A percentile compares a stretch with the other conserved stretches of the same genome.
These are phyloP conservation scores for Morella rubra DNA, from an alignment of 306 rosid species.

Conservation along the genomic window DNA sequence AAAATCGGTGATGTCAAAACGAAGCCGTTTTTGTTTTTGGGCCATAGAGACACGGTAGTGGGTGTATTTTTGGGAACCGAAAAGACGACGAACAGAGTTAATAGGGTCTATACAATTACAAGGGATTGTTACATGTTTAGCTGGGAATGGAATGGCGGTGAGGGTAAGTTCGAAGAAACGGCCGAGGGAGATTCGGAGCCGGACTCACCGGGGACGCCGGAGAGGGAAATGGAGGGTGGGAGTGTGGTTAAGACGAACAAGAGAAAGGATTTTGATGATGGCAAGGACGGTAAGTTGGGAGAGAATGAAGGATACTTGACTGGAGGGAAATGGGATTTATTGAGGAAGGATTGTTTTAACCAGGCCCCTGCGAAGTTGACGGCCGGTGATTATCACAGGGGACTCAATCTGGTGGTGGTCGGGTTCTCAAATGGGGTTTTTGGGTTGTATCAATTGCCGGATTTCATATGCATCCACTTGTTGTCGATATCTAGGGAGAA, in stretches of 20 bases:
- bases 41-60: conserved; percentile 79
- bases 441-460: conserved; percentile 91
- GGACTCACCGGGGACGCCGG: conserved; percentile 58
- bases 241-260: conserved; percentile 48
- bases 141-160: conserved; percentile 50
- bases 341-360: conserved; percentile 67
- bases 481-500: conserved; percentile 22
- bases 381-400: conserved; percentile 79
- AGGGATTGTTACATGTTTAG: conserved; percentile 68
- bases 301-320: conserved; percentile 52
- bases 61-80: conserved; percentile 75
- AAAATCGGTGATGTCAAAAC: conserved; percentile 33
- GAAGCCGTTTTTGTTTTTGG: conserved; percentile 67
- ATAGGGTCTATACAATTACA: conserved; percentile 64
- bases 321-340: conserved; percentile 71
- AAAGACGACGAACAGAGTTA: conserved; percentile 52
- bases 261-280: conserved; percentile 42
- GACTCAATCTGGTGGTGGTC: conserved; percentile 73
- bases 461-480: conserved; percentile 59
- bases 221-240: conserved; percentile 49
- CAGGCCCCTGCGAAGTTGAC: conserved; percentile 65
- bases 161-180: conserved; percentile 32
- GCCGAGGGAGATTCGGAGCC: conserved; percentile 46
- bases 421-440: conserved; percentile 88
- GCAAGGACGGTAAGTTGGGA: conserved; percentile 31